Conservation (phyloP, 2,329 filamentous ascomycete species). For the Ophiocordyceps camponoti-saundersi region DNA sequence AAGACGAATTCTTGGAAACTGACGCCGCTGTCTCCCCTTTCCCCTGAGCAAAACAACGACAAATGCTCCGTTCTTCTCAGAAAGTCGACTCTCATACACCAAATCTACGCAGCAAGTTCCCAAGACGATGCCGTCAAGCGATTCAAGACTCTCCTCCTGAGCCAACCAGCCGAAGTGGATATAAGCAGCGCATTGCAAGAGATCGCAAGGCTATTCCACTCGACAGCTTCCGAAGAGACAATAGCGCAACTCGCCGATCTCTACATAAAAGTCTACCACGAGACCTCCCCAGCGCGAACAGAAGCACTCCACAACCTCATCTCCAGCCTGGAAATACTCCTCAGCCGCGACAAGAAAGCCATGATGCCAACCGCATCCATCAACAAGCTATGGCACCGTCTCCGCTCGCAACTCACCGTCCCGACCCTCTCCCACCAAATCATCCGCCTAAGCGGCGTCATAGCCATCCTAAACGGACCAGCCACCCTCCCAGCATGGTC, state of each 20-base stretch:
- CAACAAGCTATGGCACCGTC: constrained; percentile 20
- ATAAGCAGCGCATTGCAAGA: constrained; percentile 15
- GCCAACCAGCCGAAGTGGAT: constrained; percentile 14
- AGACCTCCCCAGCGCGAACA: constrained; percentile 26
- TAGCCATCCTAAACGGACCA: constrained; percentile 14
- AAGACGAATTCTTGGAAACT: constrained; percentile 6
- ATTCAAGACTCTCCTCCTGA: constrained; percentile 12
- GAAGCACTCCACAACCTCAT: constrained; percentile 30
- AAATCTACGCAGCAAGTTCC: constrained; percentile 16
- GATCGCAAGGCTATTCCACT: neutral
- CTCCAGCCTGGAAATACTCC: constrained; percentile 22
- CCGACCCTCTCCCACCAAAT: constrained; percentile 32
- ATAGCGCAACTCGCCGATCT: constrained; percentile 19
- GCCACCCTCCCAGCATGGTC: constrained; percentile 25
- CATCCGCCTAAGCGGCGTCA: constrained; percentile 28
- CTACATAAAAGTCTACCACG: constrained; percentile 24
- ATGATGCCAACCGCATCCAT: constrained; percentile 17
- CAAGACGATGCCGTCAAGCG: constrained; percentile 6
- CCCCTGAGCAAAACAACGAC: neutral
- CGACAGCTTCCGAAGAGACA: constrained; percentile 8
- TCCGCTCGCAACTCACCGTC: constrained; percentile 22
- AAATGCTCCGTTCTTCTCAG: constrained; percentile 19
- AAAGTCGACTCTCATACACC: constrained; percentile 18
- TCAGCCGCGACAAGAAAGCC: constrained; percentile 10
- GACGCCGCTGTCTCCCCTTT: constrained; percentile 4